Conservation (phyloP, 2,329 filamentous ascomycete genomes). For the Aurifilum marmelostoma region DNA sequence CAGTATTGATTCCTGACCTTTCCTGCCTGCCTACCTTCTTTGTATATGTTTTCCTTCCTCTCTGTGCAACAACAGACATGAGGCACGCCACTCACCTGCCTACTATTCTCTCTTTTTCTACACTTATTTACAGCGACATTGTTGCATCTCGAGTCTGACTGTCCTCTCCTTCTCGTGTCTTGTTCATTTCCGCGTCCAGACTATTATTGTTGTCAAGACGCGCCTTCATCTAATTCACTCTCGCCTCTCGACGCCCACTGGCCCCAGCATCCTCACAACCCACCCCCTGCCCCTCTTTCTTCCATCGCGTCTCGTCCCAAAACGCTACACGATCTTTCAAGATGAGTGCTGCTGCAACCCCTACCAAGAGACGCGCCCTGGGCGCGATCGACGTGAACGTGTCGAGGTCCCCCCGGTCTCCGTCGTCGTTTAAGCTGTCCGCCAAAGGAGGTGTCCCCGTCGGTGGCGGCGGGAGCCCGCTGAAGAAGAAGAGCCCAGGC, state of each 20-base stretch:
- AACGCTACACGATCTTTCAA: constrained; percentile 1
- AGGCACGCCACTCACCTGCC: constrained; percentile 13
- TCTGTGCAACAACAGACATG: constrained; percentile 18
- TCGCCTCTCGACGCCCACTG: not conserved
- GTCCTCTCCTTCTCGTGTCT: not conserved
- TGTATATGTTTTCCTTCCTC: not conserved
- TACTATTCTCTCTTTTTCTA: not conserved
- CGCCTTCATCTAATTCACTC: not conserved
- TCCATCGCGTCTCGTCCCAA: constrained; percentile 14
- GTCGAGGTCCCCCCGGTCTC: constrained; percentile 23
- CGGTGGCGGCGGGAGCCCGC: constrained; percentile 16
- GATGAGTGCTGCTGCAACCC: constrained; percentile 39
- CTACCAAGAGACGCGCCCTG: constrained; percentile 53
- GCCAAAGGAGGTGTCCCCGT: not conserved
- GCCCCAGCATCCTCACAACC: constrained; percentile 6
- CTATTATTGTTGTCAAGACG: not conserved
- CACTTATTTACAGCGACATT: not conserved
- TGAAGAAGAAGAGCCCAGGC: constrained; percentile 23
- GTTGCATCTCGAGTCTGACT: not conserved
- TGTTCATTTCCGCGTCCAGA: not conserved
- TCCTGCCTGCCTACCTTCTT: no score
- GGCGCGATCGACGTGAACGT: constrained; percentile 51
- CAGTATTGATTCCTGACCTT: not conserved
- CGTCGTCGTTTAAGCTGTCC: constrained; percentile 32
- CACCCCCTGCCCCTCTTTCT: no score